Conservation (phyloP, 2,329 filamentous ascomycete species). For the Penicillium sp. region DNA sequence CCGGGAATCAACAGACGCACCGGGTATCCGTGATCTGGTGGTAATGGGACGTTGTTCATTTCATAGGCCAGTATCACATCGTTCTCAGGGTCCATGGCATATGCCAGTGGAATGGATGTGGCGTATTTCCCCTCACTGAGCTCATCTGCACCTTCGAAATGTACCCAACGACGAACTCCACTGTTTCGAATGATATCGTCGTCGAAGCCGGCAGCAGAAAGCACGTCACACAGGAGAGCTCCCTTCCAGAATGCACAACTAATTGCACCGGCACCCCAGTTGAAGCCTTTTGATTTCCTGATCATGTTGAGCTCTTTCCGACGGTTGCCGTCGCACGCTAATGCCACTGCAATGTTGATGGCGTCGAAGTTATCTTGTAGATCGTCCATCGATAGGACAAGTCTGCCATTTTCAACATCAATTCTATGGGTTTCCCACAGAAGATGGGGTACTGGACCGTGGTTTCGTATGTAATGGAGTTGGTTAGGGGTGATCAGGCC, state of each 20-base stretch:
- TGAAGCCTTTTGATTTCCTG: conserved; percentile 22
- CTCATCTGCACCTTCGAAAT: conserved; percentile 8
- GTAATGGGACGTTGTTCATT: conserved; percentile 3
- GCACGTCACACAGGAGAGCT: neutral
- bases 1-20: conserved; percentile 8
- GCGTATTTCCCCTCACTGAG: conserved; percentile 6
- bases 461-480: conserved; percentile 1
- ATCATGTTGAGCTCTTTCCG: conserved; percentile 61
- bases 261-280: conserved; percentile 4
- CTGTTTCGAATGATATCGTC: neutral
- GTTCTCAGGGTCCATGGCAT: conserved; percentile 8
- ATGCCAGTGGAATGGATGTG: conserved; percentile 3
- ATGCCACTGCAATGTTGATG: conserved; percentile 56
- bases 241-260: conserved; percentile 9
- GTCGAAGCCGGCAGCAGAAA: neutral
- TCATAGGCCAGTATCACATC: conserved; percentile 9
- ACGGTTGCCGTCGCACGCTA: conserved; percentile 59
- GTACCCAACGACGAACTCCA: neutral
- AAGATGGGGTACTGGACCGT: conserved; percentile 2
- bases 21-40: conserved; percentile 2
- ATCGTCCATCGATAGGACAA: conserved; percentile 2
- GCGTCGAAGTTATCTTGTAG: conserved; percentile 50
- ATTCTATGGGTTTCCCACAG: conserved; percentile 4
- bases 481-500: conserved; percentile 35
- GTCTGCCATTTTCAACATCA: neutral